Conservation (phyloP, 768 basidiomycete species). For the Stropharia rugosoannulata region DNA sequence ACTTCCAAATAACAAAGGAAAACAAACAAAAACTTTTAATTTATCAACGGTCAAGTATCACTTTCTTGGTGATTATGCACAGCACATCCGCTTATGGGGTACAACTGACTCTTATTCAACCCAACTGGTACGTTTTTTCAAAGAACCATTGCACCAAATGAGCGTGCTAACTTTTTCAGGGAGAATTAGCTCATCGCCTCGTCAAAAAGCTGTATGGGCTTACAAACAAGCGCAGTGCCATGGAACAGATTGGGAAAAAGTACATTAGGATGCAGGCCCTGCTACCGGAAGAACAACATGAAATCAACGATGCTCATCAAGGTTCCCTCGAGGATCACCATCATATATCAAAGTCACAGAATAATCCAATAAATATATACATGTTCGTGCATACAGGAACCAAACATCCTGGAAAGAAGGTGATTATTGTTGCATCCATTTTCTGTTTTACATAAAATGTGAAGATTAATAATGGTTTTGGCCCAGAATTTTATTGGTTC, state of each 20-base stretch:
- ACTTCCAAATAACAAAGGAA: conserved; percentile 23
- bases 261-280: not conserved
- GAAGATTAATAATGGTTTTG: too few species aligned
- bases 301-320: not conserved
- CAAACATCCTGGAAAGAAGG: too few species aligned
- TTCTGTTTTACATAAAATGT: too few species aligned
- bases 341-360: conserved; percentile 17
- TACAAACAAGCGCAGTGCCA: not conserved
- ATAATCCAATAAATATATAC: conserved; percentile 17
- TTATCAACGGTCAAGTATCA: conserved; percentile 36
- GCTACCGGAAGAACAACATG: not conserved
- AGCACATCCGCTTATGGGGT: not conserved
- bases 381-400: conserved; percentile 6
- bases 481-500: too few species aligned
- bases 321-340: not conserved
- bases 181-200: not conserved
- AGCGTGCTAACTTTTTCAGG: conserved; percentile 21
- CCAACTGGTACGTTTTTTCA: not conserved
- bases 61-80: conserved; percentile 30
- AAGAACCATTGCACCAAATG: not conserved
- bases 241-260: not conserved
- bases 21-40: conserved; percentile 30
- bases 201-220: not conserved
- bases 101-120: not conserved
- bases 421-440: too few species aligned